Evolutionary conservation across 2,329 filamentous ascomycete genomes (phyloP), one percentile per base, ranked within the genome.

Genomic region (Botrytis squamosa): DNA sequence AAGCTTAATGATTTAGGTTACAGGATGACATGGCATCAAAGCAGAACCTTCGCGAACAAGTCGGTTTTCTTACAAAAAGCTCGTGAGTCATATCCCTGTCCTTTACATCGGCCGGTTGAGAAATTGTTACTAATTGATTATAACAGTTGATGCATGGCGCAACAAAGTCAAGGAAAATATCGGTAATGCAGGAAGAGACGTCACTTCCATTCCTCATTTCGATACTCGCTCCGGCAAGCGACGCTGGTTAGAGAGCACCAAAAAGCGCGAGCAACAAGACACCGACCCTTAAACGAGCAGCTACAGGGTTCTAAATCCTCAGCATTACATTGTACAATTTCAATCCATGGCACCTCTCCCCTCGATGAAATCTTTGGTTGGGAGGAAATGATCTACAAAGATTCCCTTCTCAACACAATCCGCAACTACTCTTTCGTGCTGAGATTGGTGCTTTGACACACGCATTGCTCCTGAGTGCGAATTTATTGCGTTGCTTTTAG

Each of bases 1-100:
- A 89, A 93, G 67, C 85, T 98, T 75, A 98, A 98, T 81, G 95
- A 98, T 80, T 85, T 98, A 64, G 95, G 94, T 3, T 97, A 97
- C 82, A 90, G 95, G 65, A 97, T 99, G 93, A 95, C 93, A 67
- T 99, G 96, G 95, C 91, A 95, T 72, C 95, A 98, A 84, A 96
- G 94, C 82, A 88, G 95, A 80, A 93, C 95, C 18, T 98, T 98
- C 85, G 91, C 94, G 1, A 93, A 92, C 20, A 88, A 94, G 78
- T 94, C 92, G 59, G 86, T 97, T 66, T 98, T 98, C 82, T 85
- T 98, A 79, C 95, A 98, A 83, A 91, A 94, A 86, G 95, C 95
- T 79, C 85, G 95, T 97, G 85, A 90, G 94, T 92, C 74, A 57
- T 22, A 42, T 46, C 36, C 55, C 14, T 40, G 29, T 74, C 49